Percentiles rank a stretch among this genome's conserved stretches.
Evolutionary conservation across 176 grass and related monocot species (phyloP).

Genomic region (Bromus sterilis): DNA sequence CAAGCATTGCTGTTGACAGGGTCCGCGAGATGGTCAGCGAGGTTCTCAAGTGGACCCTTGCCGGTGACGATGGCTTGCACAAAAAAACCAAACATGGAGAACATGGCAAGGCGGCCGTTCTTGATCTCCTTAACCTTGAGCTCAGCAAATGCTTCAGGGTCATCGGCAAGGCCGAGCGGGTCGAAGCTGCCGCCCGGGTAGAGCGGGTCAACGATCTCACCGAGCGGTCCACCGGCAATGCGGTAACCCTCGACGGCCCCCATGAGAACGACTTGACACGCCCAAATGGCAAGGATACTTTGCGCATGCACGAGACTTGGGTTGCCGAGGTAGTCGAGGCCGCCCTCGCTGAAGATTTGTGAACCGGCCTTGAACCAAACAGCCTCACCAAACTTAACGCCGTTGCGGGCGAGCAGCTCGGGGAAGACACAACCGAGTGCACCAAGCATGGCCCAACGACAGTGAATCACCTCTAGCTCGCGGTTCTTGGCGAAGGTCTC

Average conservation of each 20-base stretch:
- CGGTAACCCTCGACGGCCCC: background rate
- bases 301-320: background rate
- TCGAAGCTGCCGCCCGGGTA: slow-evolving; percentile 62
- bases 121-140: slow-evolving; percentile 93
- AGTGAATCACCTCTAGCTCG: background rate
- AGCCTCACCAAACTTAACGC: background rate
- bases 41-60: slow-evolving; percentile 80
- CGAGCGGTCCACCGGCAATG: slow-evolving; percentile 3
- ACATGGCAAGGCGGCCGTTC: slow-evolving; percentile 84
- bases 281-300: background rate
- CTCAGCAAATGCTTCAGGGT: slow-evolving; percentile 54
- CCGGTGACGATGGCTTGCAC: slow-evolving; percentile 83
- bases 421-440: background rate
- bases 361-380: background rate
- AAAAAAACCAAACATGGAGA: slow-evolving; percentile 95
- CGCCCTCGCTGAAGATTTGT: background rate
- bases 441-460: background rate
- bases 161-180: slow-evolving; percentile 50
- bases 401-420: background rate
- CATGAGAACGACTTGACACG: background rate
- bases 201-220: slow-evolving; percentile 45
- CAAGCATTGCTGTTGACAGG: slow-evolving; percentile 90
- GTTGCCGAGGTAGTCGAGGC: background rate
- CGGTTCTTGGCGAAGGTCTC: background rate
- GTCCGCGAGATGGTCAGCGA: slow-evolving; percentile 70